Conservation (phyloP, 1,284 basidiomycete genomes). For the Laetiporus sulphureus region DNA sequence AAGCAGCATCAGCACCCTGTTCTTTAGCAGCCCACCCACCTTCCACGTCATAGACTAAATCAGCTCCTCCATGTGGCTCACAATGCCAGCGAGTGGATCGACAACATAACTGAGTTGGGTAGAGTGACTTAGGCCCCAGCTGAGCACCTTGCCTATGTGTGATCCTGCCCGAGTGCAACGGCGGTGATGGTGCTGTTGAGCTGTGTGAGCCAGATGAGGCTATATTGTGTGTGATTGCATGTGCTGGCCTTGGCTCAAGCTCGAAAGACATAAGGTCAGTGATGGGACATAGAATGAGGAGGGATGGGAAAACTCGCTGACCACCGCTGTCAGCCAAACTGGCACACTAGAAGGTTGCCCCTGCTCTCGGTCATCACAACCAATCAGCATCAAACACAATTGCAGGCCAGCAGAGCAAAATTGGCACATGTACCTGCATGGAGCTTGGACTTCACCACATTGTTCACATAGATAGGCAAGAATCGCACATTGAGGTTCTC, state of each 20-base stretch:
- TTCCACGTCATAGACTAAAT: conserved; percentile 76
- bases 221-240: conserved; percentile 85
- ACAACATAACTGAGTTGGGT: conserved; percentile 85
- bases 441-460: conserved; percentile 76
- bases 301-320: conserved; percentile 37
- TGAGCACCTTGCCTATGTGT: conserved; percentile 86
- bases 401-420: background rate
- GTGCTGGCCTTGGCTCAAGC: conserved; percentile 72
- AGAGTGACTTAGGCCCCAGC: conserved; percentile 89
- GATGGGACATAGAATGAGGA: background rate
- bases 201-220: conserved; percentile 54
- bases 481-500: conserved; percentile 39
- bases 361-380: conserved; percentile 70
- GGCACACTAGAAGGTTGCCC: conserved; percentile 78
- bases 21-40: conserved; percentile 75
- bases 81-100: conserved; percentile 39
- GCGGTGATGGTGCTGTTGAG: conserved; percentile 40
- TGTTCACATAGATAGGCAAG: conserved; percentile 52
- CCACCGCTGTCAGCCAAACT: conserved; percentile 85
- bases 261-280: conserved; percentile 19
- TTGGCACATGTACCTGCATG: conserved; percentile 51
- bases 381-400: conserved; percentile 2
- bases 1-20: conserved; percentile 67
- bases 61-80: conserved; percentile 22
- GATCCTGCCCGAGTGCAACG: conserved; percentile 89